A percentile compares a stretch with the other conserved stretches of the same genome.
phyloP scores from a whole-genome alignment of 768 basidiomycete species.

The Russula abietina region DNA sequence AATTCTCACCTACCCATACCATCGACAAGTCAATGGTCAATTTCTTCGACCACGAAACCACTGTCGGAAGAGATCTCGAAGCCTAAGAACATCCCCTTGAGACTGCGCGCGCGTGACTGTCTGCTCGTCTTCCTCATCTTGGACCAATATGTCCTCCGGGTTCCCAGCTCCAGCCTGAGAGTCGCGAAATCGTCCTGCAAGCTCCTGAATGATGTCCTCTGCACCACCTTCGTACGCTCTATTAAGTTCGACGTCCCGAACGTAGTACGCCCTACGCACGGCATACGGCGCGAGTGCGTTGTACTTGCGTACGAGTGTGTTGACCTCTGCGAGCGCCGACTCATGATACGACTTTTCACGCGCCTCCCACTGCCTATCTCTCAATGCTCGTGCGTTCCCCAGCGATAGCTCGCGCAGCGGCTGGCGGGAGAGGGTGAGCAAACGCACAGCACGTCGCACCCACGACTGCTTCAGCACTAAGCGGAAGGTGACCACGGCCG shows the following conservation, averaged over 20 bases:
- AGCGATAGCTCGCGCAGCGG: constrained; percentile 35
- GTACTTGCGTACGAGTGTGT: constrained; percentile 69
- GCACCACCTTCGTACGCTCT: constrained; percentile 45
- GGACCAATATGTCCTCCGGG: too few species aligned
- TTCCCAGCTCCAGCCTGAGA: background rate
- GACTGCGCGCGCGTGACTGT: background rate
- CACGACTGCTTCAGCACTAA: constrained; percentile 59
- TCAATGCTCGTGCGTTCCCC: constrained; percentile 39
- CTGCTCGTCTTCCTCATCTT: constrained; percentile 8
- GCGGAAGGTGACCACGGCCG: constrained; percentile 55
- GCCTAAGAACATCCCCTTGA: background rate
- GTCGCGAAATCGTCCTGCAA: constrained; percentile 31
- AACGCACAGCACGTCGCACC: constrained; percentile 68
- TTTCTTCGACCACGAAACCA: constrained; percentile 4
- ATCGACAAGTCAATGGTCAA: background rate
- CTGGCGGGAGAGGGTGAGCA: constrained; percentile 41
- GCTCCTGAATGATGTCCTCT: constrained; percentile 45
- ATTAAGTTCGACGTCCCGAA: constrained; percentile 52
- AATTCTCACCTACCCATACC: background rate
- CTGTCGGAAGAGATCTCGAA: constrained; percentile 2
- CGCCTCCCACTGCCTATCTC: constrained; percentile 66
- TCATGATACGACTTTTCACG: constrained; percentile 65
- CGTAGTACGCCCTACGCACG: constrained; percentile 60
- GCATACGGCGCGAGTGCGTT: constrained; percentile 75
- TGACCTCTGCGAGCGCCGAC: constrained; percentile 62